Evolutionary conservation across 768 basidiomycete species (phyloP), one percentile per base, ranked within the genome.

Genomic region (Phlegmacium glaucopus): DNA sequence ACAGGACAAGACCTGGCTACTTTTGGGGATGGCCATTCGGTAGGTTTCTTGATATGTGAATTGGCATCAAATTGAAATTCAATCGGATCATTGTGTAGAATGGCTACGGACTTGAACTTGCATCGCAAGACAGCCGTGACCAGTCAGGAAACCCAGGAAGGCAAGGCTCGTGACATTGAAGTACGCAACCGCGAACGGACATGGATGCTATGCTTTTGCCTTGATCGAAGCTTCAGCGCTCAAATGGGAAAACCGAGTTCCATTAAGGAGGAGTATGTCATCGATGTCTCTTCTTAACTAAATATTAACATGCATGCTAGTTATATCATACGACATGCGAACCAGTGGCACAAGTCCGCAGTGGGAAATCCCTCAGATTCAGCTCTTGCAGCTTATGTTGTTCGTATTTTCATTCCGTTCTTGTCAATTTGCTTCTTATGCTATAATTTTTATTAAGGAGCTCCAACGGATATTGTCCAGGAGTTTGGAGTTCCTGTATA

Each of bases 221-320:
- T 96, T 28, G 94, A 97, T 63, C 77, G 92, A 51, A 95, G 93
- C 57, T 78, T 87, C 49, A 90, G 92, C 55, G 90, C 94, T 1
- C 94, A 95, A 68, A 92, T 97, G 92, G 94, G 94, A 37, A 97
- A 96, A 68, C 95, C 95, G 4, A 83, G 90, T 61, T 83, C 86
- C 2, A 85, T 97, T 55, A 84, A 87, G 61, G 95, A 97, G 68
- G 95, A 99, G 90, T 93, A 61, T 56, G 90, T 77, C 25, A 34
- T 34, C 11, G 11, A 34, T 6, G 4, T n/a, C 10, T 34, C 32
- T 34, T n/a, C 10, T 10, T n/a, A 6, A 34, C 32, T 10, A 10
- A 34, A 4, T n/a, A 34, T 34, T 34, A n/a, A 34, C 32, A 34
- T 6, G 32, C 50, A 39, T 49, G 51, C 22, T 58, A 92, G 90